phyloP scores from a whole-genome alignment of 768 basidiomycete species.

The Lepiota venenata region DNA sequence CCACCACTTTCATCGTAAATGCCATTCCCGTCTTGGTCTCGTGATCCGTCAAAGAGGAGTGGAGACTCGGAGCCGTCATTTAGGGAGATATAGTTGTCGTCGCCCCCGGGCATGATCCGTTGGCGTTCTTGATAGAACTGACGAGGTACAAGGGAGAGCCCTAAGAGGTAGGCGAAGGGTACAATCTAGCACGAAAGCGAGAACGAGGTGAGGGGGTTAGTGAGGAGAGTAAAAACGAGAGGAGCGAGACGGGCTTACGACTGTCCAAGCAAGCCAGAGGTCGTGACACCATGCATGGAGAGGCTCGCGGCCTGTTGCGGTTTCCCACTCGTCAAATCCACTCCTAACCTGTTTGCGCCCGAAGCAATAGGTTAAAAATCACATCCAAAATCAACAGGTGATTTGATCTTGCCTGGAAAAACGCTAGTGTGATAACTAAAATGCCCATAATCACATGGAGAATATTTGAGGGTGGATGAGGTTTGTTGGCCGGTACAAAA shows the following conservation, averaged over 20 bases:
- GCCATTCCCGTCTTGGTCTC: constrained; percentile 11
- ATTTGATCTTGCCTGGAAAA: constrained; percentile 41
- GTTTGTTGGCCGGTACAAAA: constrained; percentile 22
- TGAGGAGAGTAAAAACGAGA: background rate
- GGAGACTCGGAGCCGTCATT: constrained; percentile 15
- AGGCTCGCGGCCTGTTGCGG: constrained; percentile 30
- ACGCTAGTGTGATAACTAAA: constrained; percentile 43
- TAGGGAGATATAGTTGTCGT: constrained; percentile 24
- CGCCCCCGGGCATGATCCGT: constrained; percentile 12
- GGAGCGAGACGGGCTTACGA: constrained; percentile 29
- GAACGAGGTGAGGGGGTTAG: background rate
- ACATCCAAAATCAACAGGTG: constrained; percentile 8
- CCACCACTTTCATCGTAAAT: constrained; percentile 3
- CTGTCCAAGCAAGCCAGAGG: constrained; percentile 43
- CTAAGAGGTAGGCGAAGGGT: constrained; percentile 41
- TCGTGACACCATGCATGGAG: constrained; percentile 34
- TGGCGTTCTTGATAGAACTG: constrained; percentile 39
- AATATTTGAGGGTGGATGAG: constrained; percentile 53
- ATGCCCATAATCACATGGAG: constrained; percentile 54
- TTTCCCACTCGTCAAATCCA: constrained; percentile 43
- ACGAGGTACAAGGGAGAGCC: constrained; percentile 37
- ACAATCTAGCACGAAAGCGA: constrained; percentile 35
- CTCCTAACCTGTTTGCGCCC: constrained; percentile 35
- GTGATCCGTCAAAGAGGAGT: constrained; percentile 17
- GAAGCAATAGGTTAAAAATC: background rate